Conservation (phyloP, 257 asterid species). For the Fraxinus quadrangulata region DNA sequence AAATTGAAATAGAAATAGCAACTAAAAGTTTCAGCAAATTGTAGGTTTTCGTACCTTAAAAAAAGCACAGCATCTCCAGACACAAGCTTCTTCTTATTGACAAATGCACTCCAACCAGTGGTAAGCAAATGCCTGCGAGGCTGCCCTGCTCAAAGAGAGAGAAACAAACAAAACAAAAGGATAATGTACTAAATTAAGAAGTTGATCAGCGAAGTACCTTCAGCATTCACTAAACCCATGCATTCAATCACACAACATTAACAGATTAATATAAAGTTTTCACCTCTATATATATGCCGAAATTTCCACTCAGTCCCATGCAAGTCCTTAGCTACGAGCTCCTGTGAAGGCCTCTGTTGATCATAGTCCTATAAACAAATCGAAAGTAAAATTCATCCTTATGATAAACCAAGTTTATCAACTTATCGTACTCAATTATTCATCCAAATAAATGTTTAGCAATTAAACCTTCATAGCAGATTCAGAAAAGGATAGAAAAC, state of each 20-base stretch:
- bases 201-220: not conserved
- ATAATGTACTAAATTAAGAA: not conserved
- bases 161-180: not conserved
- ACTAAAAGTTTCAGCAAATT: constrained; percentile 2
- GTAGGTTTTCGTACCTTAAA: constrained; percentile 53
- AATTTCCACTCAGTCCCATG: constrained; percentile 93
- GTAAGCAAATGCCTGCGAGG: constrained; percentile 98
- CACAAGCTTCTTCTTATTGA: constrained; percentile 84
- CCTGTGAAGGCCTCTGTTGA: constrained; percentile 96
- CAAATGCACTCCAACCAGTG: constrained; percentile 99
- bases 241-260: not conserved
- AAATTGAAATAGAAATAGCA: not conserved
- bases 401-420: not conserved
- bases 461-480: not conserved
- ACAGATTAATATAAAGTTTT: not conserved
- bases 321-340: constrained; percentile 90
- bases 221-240: not conserved
- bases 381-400: constrained; percentile 4
- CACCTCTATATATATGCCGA: constrained; percentile 95
- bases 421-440: not conserved
- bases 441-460: not conserved
- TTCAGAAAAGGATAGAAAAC: not conserved
- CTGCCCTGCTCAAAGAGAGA: constrained; percentile 67
- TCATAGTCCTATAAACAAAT: constrained; percentile 64
- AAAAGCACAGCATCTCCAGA: constrained; percentile 98